phyloP scores from a whole-genome alignment of 345 rosid species.

The Isatis tinctoria region DNA sequence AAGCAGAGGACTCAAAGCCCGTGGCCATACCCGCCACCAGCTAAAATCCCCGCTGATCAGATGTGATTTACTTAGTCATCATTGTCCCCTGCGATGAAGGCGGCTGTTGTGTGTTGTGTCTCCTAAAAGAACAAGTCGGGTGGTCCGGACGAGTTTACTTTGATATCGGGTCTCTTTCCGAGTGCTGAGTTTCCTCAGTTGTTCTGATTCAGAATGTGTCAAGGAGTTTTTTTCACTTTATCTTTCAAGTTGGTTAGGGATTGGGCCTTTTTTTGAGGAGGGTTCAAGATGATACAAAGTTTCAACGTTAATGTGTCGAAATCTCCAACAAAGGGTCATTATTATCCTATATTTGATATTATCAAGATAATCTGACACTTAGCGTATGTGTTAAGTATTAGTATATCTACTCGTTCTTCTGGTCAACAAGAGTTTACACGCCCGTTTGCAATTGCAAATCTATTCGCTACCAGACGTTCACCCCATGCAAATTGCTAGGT shows the following conservation, averaged over 20 bases:
- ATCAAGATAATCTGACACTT: background rate
- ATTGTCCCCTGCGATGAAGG: constrained; percentile 2
- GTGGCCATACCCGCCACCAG: constrained; percentile 43
- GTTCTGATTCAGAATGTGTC: constrained; percentile 16
- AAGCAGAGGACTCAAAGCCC: constrained; percentile 74
- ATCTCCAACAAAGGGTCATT: constrained; percentile 5
- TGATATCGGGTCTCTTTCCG: background rate
- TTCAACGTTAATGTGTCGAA: constrained; percentile 31
- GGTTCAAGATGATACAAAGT: constrained; percentile 20
- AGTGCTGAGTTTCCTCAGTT: background rate
- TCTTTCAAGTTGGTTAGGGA: constrained; percentile 11
- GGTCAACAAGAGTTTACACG: background rate
- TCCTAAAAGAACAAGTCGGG: background rate
- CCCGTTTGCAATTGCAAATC: too few relatives aligned
- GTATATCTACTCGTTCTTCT: background rate
- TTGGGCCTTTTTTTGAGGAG: background rate
- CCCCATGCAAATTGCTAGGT: too few relatives aligned
- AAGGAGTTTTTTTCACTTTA: background rate
- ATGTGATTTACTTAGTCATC: constrained; percentile 9
- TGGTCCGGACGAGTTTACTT: background rate
- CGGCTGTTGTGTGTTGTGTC: constrained; percentile 11
- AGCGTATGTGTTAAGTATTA: background rate
- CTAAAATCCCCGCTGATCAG: constrained; percentile 6
- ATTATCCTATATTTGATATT: background rate
- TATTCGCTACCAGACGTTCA: too few relatives aligned